Base-by-base conservation (phyloP, 2,329 filamentous ascomycete species). In the Diaporthe citriasiana region DNA sequence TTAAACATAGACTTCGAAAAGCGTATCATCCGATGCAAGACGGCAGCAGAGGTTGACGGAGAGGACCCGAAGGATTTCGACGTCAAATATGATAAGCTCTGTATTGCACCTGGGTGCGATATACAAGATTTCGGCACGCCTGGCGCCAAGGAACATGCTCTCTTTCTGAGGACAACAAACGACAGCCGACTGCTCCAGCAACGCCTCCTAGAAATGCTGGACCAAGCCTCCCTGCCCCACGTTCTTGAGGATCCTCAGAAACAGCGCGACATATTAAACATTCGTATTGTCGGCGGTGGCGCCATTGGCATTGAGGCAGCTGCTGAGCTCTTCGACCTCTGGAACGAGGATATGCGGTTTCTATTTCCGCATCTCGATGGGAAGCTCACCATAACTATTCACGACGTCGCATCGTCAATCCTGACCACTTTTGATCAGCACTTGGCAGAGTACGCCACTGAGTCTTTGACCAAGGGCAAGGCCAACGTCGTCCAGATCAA, bases 291-390 rank as follows among this genome's bases (percentile, higher is more conserved):
- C 1, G 84, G 84, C 35, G 84, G 84, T 35, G 84, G 84, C 19
- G 80, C 84, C 0, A 84, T 82, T 13, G 84, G 84, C 15, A 82
- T 85, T 57, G 84, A 85, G 74, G 79, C 84, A 2, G 82, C 85
- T 0, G 84, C 84, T 8, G 85, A 86, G 75, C 77, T 86, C 1
- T 83, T 81, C 75, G 85, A 86, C 72, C 79, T 86, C 2, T 83
- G 81, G 76, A 76, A 83, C 12, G 76, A 82, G 8, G 82, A 83
- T n/a, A 78, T 85, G 75, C 76, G 78, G 17, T 78, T 81, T 38
- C 74, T 86, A 8, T 86, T 85, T 72, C 83, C 84, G 1, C 80
- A 83, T 35, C 77, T 86, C 1, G 82, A 82, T 25, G 81, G 80
- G 3, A 82, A 83, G 55, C 60, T 86, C 12, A 79, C 76, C 5